A percentile compares a stretch with the other conserved stretches of the same genome.
Evolutionary conservation across 73 alveolate genomes (phyloP).

Genomic region (Durusdinium trenchii): DNA sequence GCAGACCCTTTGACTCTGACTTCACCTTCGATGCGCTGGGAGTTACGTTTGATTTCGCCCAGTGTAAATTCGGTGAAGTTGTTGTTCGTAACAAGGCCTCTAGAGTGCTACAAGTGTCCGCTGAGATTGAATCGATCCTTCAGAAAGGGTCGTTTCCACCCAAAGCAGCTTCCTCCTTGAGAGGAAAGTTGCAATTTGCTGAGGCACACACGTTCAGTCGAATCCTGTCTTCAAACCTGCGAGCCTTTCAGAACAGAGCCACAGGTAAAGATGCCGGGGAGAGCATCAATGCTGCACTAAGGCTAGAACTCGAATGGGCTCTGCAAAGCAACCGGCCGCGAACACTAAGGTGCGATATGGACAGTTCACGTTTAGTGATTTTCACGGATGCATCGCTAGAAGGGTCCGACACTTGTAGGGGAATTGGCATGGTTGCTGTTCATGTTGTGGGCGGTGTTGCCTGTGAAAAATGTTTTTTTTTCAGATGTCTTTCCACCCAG

Average conservation of each 20-base stretch:
- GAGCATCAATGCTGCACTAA: background rate
- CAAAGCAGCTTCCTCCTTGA: background rate
- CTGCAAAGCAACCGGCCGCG: background rate
- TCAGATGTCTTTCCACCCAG: background rate
- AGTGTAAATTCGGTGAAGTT: background rate
- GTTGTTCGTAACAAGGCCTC: background rate
- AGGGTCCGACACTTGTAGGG: background rate
- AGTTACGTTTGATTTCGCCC: background rate
- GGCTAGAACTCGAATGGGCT: background rate
- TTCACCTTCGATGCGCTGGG: background rate
- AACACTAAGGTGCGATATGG: background rate
- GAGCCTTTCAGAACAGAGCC: background rate
- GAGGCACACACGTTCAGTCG: slow-evolving; percentile 15
- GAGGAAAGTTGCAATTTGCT: background rate
- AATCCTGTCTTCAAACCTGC: background rate
- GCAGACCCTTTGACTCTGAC: background rate
- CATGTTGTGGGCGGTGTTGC: background rate
- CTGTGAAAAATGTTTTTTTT: background rate
- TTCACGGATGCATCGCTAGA: slow-evolving; percentile 35
- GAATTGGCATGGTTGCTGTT: slow-evolving; percentile 9
- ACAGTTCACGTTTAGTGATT: background rate
- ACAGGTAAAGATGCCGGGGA: background rate
- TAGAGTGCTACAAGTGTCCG: too few species aligned
- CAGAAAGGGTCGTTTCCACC: too few species aligned
- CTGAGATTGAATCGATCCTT: too few species aligned